Base-by-base conservation (phyloP, 108 stramenopile genomes). In the Cyclotella sp. region DNA sequence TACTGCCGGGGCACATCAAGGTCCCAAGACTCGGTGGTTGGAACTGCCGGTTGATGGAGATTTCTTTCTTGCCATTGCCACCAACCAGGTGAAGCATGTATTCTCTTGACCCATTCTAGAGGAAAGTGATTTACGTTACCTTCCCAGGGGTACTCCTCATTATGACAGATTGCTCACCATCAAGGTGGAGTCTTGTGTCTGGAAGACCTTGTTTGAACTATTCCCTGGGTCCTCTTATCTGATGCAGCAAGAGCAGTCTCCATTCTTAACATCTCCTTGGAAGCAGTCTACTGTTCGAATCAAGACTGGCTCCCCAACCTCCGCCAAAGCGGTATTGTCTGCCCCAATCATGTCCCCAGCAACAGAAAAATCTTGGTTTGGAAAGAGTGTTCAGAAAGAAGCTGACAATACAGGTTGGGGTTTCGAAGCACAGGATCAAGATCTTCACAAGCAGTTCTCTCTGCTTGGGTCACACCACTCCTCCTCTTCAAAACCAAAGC, bases 141-240 rank as follows among this genome's bases (percentile, higher is more conserved):
- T 61, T 3, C 29, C 34, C 15, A 19, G n/a, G 3, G 60, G n/a
- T 13, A 9, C 29, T 7, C n/a, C 30, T 0, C 19, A 61, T 30
- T 61, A 15, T 13, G n/a, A 39, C 11, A 39, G 34, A 39, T 39
- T 61, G 30, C 9, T 61, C 2, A 39, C 60, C 13, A 30, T 61
- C 30, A 30, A 39, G 60, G 34, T 61, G 60, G 60, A 61, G 60
- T 9, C 60, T 5, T 30, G 60, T 9, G 60, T 61, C 0, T 61
- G 29, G 30, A 61, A 61, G 30, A 13, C 34, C 12, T 30, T 61
- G 60, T 39, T 61, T 61, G 60, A 61, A 9, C 2, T 61, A 8
- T 61, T 61, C 14, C 60, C 60, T 39, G 60, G 60, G 15, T 0
- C 60, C 34, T 12, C 12, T 1, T 30, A 15, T 39, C n/a, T 61